Evolutionary conservation across 495 filamentous ascomycete genomes (phyloP), one percentile per base, ranked within the genome.

Genomic region (Trypethelium eluteriae): DNA sequence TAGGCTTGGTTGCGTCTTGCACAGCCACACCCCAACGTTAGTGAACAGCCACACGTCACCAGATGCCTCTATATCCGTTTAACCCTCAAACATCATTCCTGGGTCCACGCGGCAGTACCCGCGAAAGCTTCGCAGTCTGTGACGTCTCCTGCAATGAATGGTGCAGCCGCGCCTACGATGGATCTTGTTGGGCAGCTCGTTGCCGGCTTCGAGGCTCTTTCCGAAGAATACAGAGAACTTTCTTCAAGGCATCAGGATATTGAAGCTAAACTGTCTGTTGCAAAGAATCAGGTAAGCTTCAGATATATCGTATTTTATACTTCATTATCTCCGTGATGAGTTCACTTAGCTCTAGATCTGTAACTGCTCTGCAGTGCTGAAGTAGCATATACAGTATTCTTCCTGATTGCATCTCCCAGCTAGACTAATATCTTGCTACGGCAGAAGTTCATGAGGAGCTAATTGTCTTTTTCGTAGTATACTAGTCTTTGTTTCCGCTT

Each of bases 331-430:
- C 62, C 56, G 84, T 86, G 87, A 88, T 85, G 82, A 84, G 70
- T 76, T 62, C 73, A 65, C 70, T 86, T 88, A 88, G 85, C 85
- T 88, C 85, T 88, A 88, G 85, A 89, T 84, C 86, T 84, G 79
- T 76, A 88, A 84, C 79, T 82, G 78, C 77, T 74, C 72, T 67
- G 71, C 74, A 74, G 78, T 78, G 74, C 76, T 78, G 84, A 85
- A 74, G 79, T 84, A 35, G 53, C 71, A 72, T 71, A 70, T 70
- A 25, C 25, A 25, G 67, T 70, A 68, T 72, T 67, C 36, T 36
- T 34, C 3, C 53, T 36, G 5, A 10, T 9, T 5, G 1, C 53
- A n/a, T 18, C 18, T 18, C 36, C 2, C 18, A 10, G 32, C 18
- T 25, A 53, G 11, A 11, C 18, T 36, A 10, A 35, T 7, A 36